Percentiles rank a stretch among this genome's conserved stretches.
These are phyloP conservation scores for Asclepias syriaca DNA, from an alignment of 257 asterid genomes.

Conservation along the genomic window DNA sequence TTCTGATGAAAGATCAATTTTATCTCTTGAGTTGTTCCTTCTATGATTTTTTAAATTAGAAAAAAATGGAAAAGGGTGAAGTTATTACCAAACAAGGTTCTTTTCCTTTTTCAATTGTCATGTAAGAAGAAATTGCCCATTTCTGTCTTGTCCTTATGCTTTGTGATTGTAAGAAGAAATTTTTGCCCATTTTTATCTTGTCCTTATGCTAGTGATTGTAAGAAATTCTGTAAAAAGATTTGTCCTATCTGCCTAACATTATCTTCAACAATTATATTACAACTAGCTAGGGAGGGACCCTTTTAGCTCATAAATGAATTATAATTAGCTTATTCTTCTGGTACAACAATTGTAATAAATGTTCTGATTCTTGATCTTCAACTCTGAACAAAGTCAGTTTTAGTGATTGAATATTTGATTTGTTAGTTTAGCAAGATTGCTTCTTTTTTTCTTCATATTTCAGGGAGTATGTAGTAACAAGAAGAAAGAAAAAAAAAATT, in stretches of 20 bases:
- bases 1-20: slow-evolving; percentile 1
- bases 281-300: not conserved
- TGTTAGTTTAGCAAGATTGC: not conserved
- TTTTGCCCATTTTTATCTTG: not conserved
- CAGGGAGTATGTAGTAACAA: not conserved
- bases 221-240: not conserved
- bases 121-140: slow-evolving; percentile 6
- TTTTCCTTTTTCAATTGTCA: slow-evolving; percentile 15
- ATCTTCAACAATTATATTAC: not conserved
- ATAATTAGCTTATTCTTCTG: not conserved
- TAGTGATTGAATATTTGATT: not conserved
- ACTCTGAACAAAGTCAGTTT: not conserved
- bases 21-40: slow-evolving; percentile 5
- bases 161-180: not conserved
- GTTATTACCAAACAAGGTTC: slow-evolving; percentile 11
- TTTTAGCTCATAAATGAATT: not conserved
- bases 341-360: not conserved
- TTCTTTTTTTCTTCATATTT: not conserved
- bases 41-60: not conserved
- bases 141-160: not conserved
- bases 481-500: not conserved
- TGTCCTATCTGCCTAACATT: not conserved
- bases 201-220: not conserved
- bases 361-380: not conserved
- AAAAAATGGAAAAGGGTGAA: not conserved